Base-by-base conservation (phyloP, 306 rosid genomes). In the Sechiopsis laciniata region DNA sequence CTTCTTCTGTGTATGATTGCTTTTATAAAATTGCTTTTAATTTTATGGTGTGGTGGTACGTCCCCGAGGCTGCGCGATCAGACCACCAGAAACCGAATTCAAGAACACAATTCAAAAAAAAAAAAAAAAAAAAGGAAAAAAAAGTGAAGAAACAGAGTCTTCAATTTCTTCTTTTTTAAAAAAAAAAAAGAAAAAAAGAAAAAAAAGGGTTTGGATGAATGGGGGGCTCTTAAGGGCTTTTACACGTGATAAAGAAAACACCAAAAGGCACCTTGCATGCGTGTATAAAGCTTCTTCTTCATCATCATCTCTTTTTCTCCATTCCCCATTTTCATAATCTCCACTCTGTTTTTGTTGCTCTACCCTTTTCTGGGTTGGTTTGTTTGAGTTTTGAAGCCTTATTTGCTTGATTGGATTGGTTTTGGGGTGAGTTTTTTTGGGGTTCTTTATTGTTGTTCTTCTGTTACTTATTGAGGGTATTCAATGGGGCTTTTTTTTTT, bases 1-100 rank as follows among this genome's bases (percentile, higher is more conserved):
- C 96, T 89, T 87, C 97, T 87, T 87, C 90, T 72, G 86, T 83
- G 82, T 85, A 82, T 88, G 84, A 80, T 84, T 87, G 96, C 89
- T 83, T 85, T 91, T 82, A 82, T 75, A 82, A 46, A 78, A 82
- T 74, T 76, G 73, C 50, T 73, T 74, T 79, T 65, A 76, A 78
- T 75, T 64, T 64, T 72, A 57, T 62, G 83, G 85, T 77, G 87
- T 82, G 37, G 87, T 79, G 76, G 80, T 76, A 77, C 81, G 74
- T 80, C 84, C 87, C 85, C 90, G 90, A 87, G 96, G 88, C 88
- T 82, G 87, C 82, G 87, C 81, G 78, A 82, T 77, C 80, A 78
- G 80, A 71, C 68, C 78, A 78, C 46, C 79, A 73, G 80, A 80
- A 75, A 73, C 67, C 70, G 78, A 80, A 75, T 75, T 72, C 50